These are phyloP conservation scores for Malassezia sympodialis DNA, from an alignment of 1,284 basidiomycete species.

Conservation along the genomic window DNA sequence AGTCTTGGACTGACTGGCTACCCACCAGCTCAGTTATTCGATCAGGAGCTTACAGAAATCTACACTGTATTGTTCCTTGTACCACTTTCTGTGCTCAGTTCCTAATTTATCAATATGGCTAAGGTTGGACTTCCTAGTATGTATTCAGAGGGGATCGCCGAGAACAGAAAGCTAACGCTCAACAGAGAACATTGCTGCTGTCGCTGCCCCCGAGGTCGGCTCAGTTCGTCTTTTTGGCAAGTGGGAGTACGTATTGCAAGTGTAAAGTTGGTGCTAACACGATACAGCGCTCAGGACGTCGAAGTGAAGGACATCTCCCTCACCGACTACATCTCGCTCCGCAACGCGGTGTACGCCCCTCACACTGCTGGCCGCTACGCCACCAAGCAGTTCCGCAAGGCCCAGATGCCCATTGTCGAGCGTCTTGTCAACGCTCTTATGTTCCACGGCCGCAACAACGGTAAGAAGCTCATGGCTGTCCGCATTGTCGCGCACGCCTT, in stretches of 20 bases:
- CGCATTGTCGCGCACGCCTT: constrained; percentile 99
- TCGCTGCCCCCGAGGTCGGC: constrained; percentile 40
- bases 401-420: constrained; percentile 99
- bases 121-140: constrained; percentile 42
- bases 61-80: constrained; percentile 6
- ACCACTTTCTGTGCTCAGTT: constrained; percentile 3
- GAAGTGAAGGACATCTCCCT: constrained; percentile 88
- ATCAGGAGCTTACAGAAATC: constrained; percentile 7
- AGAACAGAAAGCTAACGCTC: constrained; percentile 12
- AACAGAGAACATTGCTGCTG: constrained; percentile 42
- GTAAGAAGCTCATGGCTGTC: constrained; percentile 98
- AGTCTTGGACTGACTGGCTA: constrained; percentile 15
- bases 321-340: constrained; percentile 93
- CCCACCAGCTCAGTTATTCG: constrained; percentile 12
- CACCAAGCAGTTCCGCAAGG: constrained; percentile 99
- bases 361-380: constrained; percentile 99
- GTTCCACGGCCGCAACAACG: constrained; percentile 99
- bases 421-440: constrained; percentile 76
- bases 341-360: constrained; percentile 87
- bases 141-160: constrained; percentile 11
- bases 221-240: constrained; percentile 45
- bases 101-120: constrained; percentile 27
- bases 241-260: constrained; percentile 36
- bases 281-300: constrained; percentile 56
- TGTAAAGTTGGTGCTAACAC: background rate